Conservation (phyloP, 768 basidiomycete genomes). For the Auriscalpium microsporum region DNA sequence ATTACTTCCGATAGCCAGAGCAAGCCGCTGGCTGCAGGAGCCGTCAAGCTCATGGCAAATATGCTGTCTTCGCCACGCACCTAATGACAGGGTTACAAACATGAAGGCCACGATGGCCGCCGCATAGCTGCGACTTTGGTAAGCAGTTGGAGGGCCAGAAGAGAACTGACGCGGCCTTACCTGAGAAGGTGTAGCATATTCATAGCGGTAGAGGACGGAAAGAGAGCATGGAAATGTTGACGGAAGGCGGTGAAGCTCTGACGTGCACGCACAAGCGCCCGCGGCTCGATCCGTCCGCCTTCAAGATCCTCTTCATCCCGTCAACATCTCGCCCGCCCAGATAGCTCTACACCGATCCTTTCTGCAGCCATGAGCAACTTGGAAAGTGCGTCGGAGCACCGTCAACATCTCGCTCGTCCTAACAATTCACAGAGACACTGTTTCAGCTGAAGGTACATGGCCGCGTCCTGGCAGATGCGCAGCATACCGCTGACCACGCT, state of each 20-base stretch:
- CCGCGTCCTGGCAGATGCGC: not conserved
- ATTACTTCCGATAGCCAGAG: slow-evolving; percentile 93
- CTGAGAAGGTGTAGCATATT: slow-evolving; percentile 54
- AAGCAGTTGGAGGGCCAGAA: not conserved
- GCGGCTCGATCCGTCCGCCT: not conserved
- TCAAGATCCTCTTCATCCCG: not conserved
- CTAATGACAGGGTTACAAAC: slow-evolving; percentile 88
- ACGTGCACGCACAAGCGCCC: not conserved
- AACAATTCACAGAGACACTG: slow-evolving; percentile 65
- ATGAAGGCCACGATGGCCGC: slow-evolving; percentile 72
- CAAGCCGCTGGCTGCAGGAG: slow-evolving; percentile 72
- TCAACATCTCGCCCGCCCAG: not conserved
- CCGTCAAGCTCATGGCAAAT: slow-evolving; percentile 6
- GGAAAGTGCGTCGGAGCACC: slow-evolving; percentile 58
- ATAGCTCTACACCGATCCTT: not conserved
- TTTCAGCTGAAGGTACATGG: slow-evolving; percentile 87
- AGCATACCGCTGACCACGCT: not conserved
- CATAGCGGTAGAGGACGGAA: slow-evolving; percentile 27
- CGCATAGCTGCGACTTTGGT: slow-evolving; percentile 44
- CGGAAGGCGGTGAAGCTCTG: not conserved
- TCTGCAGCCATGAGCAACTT: slow-evolving; percentile 59
- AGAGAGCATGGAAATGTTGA: not conserved
- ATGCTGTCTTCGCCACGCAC: slow-evolving; percentile 33
- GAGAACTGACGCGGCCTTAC: slow-evolving; percentile 24
- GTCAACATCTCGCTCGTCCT: too few relatives aligned